A percentile compares a stretch with the other conserved stretches of the same genome.
phyloP scores from a whole-genome alignment of 768 basidiomycete species.

The Neoboletus brunneissimus region DNA sequence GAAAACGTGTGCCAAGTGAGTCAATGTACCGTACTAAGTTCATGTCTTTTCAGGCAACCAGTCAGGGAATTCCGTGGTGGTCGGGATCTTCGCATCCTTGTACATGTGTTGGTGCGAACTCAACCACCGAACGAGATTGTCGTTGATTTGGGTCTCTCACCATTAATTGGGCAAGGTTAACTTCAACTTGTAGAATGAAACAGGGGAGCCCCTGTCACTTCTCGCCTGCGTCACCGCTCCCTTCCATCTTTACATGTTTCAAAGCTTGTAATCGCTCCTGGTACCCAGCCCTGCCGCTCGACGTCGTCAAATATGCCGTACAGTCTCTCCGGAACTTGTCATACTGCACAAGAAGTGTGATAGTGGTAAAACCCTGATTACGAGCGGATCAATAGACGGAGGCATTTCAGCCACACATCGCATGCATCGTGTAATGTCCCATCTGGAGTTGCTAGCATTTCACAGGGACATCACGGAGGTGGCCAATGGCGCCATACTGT shows the following conservation, averaged over 20 bases:
- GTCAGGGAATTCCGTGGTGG: too few species aligned
- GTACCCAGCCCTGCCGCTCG: background rate
- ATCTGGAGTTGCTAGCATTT: constrained; percentile 17
- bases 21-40: too few species aligned
- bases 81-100: too few species aligned
- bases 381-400: constrained; percentile 39
- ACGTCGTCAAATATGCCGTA: background rate
- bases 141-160: background rate
- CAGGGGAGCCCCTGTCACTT: background rate
- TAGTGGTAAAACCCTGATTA: constrained; percentile 19
- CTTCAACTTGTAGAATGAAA: background rate
- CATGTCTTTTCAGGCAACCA: too few species aligned
- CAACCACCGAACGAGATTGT: background rate
- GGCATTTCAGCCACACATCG: constrained; percentile 23
- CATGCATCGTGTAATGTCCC: background rate
- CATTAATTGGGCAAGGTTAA: background rate
- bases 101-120: too few species aligned
- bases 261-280: too few species aligned
- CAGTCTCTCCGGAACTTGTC: too few species aligned
- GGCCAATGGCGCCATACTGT: constrained; percentile 25
- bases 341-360: background rate
- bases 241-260: background rate
- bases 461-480: constrained; percentile 26
- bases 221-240: background rate
- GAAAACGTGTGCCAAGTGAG: too few species aligned